These are phyloP conservation scores for Porphyrellus cyaneotinctus DNA, from an alignment of 768 basidiomycete species.

Conservation along the genomic window DNA sequence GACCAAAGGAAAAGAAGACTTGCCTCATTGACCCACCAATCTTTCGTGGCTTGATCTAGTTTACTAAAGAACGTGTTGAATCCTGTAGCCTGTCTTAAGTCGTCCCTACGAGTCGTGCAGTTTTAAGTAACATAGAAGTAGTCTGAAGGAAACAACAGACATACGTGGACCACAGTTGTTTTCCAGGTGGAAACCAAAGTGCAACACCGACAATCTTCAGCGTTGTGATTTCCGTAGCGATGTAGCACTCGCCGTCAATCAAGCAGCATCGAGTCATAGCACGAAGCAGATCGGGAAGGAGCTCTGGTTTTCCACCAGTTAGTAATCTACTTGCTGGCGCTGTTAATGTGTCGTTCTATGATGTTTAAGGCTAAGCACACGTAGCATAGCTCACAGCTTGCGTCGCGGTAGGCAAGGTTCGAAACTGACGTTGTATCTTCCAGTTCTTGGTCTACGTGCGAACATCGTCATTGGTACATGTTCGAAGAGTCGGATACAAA, in stretches of 20 bases:
- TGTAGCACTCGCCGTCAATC: constrained; percentile 5
- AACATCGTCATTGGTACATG: no score
- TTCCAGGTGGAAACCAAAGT: constrained; percentile 5
- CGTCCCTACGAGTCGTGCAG: not conserved
- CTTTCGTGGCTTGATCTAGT: not conserved
- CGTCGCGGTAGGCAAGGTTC: not conserved
- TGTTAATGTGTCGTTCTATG: not conserved
- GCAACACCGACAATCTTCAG: constrained; percentile 1
- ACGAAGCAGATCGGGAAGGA: constrained; percentile 1
- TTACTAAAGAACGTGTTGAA: not conserved
- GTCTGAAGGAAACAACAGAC: not conserved
- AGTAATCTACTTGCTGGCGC: not conserved
- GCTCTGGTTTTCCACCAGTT: constrained; percentile 2
- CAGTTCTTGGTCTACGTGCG: not conserved
- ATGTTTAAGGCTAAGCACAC: no score
- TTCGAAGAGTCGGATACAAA: no score
- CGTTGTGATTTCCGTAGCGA: not conserved
- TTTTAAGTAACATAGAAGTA: no score
- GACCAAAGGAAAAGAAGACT: not conserved
- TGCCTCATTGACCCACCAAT: constrained; percentile 5
- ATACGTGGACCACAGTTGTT: not conserved
- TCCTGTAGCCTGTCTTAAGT: not conserved
- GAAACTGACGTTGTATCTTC: not conserved
- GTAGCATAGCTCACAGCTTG: not conserved
- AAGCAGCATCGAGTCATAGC: constrained; percentile 2